A percentile compares a stretch with the other conserved stretches of the same genome.
These are phyloP conservation scores for Flaveria brownii DNA, from an alignment of 129 eudicot species.

Conservation along the genomic window DNA sequence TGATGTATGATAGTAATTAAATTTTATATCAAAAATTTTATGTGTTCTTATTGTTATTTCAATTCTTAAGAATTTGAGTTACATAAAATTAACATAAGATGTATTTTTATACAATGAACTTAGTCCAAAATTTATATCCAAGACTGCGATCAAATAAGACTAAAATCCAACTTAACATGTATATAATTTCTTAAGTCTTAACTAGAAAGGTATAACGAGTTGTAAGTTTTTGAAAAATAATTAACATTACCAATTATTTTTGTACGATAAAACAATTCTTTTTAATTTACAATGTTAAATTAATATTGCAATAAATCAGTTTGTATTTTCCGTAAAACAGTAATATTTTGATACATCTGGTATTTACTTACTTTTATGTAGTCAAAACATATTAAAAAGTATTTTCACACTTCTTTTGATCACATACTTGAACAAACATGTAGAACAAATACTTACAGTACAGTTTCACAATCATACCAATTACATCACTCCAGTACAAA, in stretches of 20 bases:
- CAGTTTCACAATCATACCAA: conserved; percentile 3
- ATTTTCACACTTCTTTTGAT: neutral
- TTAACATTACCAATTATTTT: neutral
- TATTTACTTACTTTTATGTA: neutral
- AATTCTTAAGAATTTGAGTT: neutral
- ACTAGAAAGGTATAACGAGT: neutral
- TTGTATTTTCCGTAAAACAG: neutral
- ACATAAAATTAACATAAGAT: neutral
- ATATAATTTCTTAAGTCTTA: neutral
- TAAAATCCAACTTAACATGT: conserved; percentile 3
- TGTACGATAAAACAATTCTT: neutral
- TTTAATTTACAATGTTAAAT: neutral
- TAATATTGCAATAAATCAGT: neutral
- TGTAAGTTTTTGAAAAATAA: neutral
- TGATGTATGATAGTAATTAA: neutral
- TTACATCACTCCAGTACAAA: neutral
- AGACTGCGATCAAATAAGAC: neutral
- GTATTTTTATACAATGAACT: neutral
- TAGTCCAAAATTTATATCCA: neutral
- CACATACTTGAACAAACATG: neutral
- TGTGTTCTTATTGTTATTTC: neutral
- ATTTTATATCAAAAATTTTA: neutral
- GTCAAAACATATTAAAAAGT: neutral
- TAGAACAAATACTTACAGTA: neutral
- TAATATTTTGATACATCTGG: neutral